phyloP scores from a whole-genome alignment of 106 monocot species.

The Dioscorea alata region DNA sequence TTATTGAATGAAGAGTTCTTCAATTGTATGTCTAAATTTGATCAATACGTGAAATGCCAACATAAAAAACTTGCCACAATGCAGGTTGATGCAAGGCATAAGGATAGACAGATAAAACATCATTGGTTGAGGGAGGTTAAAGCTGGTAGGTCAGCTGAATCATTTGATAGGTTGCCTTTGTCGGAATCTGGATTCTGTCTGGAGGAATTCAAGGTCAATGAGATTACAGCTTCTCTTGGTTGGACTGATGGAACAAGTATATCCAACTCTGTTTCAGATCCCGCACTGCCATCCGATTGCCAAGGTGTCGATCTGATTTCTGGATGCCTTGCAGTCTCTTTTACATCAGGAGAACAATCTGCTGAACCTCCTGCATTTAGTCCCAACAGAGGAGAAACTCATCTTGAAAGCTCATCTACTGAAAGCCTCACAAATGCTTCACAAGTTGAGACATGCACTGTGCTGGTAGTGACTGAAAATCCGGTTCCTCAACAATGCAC shows the following conservation, averaged over 20 bases:
- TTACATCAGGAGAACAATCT: conserved; percentile 4
- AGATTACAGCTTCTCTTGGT: conserved; percentile 5
- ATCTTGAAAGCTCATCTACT: not conserved
- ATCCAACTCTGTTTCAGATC: too few relatives aligned
- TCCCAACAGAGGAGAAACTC: too few relatives aligned
- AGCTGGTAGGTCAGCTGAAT: conserved; percentile 31
- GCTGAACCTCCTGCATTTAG: not conserved
- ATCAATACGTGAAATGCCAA: conserved; percentile 35
- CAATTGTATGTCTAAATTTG: conserved; percentile 22
- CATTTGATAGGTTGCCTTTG: conserved; percentile 51
- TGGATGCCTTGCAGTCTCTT: not conserved
- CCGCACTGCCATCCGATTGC: not conserved
- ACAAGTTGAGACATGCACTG: not conserved
- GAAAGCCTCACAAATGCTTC: not conserved
- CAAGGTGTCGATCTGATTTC: not conserved
- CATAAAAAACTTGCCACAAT: conserved; percentile 22
- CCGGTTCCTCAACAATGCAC: not conserved
- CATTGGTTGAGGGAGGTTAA: conserved; percentile 49
- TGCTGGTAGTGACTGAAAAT: conserved; percentile 7
- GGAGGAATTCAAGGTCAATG: conserved; percentile 25
- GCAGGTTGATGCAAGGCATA: conserved; percentile 27
- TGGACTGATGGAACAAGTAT: not conserved
- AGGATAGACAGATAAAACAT: conserved; percentile 35
- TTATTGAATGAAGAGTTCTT: conserved; percentile 32
- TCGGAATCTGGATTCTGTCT: conserved; percentile 33